Base-by-base conservation (phyloP, 805 yeast genomes). In the Yamadazyma paraphyllophila region DNA sequence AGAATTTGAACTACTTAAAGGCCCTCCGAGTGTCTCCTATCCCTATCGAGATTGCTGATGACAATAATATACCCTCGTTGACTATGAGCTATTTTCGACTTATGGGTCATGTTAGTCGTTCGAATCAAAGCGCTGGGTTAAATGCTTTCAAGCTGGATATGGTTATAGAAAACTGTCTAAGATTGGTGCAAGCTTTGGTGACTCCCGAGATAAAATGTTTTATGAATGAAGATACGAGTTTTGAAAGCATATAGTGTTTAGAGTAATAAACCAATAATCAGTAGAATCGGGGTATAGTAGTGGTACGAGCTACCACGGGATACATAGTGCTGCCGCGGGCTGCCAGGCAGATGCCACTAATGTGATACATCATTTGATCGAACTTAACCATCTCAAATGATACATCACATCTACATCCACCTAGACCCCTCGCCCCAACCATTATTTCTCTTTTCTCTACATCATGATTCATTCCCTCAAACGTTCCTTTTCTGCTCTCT, bases 161-260 rank as follows among this genome's bases (percentile, higher is more conserved):
- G 36, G 35, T 47, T 29, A 11, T 47, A 12, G 38, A 36, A 13
- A 47, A 43, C 31, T 45, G 53, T 43, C 14, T 41, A 12, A 41
- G 38, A 26, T 39, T 50, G 16, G 25, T 49, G 15, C 33, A 25
- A 2, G 37, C 27, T 2, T 11, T 26, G 11, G 44, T 10, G 26
- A 24, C 32, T 4, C 24, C 14, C 13, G 32, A 37, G n/a, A 13
- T 12, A 2, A 37, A 37, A 14, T 16, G 40, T 10, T 37, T 37
- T 12, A 37, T 37, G 40, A 26, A 37, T 37, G 40, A 37, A 15
- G 26, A 41, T 15, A n/a, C 34, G 30, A 26, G 35, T 9, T 41
- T 41, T 29, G 44, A 41, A 20, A 32, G 38, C 15, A 30, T 41
- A 8, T 41, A 34, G 40, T n/a, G 24, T 12, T 35, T 12, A 37